Percentiles rank a stretch among this genome's conserved stretches.
Conservation (phyloP, 148 eudicot species). For the Euryodendron excelsum region DNA sequence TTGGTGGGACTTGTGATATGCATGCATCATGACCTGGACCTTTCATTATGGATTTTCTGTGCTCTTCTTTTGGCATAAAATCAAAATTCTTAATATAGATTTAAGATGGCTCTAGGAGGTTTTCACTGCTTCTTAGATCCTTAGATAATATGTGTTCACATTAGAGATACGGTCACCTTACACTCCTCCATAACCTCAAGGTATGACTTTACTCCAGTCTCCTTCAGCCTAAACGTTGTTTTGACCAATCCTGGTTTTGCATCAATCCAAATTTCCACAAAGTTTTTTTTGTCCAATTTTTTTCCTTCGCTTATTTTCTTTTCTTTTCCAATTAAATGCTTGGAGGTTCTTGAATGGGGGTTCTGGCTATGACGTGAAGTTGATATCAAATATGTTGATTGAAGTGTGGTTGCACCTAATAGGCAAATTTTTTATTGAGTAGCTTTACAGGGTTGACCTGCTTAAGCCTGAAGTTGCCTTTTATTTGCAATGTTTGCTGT, state of each 20-base stretch:
- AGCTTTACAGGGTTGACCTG: background rate
- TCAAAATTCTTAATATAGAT: background rate
- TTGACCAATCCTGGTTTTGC: too few relatives aligned
- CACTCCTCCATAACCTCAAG: too few relatives aligned
- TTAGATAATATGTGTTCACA: background rate
- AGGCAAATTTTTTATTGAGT: background rate
- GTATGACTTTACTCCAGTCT: too few relatives aligned
- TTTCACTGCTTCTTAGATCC: background rate
- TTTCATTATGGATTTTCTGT: background rate
- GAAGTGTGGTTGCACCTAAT: background rate
- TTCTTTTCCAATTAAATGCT: background rate
- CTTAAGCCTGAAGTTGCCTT: background rate
- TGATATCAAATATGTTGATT: background rate
- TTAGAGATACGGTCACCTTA: too few relatives aligned
- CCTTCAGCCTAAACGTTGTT: too few relatives aligned
- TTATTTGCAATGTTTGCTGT: background rate
- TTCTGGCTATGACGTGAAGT: background rate
- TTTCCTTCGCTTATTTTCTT: background rate
- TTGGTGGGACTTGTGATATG: background rate
- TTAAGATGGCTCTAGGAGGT: background rate
- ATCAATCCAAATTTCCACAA: too few relatives aligned
- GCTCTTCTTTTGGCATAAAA: background rate
- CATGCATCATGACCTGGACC: background rate
- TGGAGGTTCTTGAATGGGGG: background rate
- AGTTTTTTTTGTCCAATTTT: too few relatives aligned